Percentiles rank a stretch among this genome's conserved stretches.
Evolutionary conservation across 495 filamentous ascomycete species (phyloP).

Genomic region (Pyrenula aspistea): DNA sequence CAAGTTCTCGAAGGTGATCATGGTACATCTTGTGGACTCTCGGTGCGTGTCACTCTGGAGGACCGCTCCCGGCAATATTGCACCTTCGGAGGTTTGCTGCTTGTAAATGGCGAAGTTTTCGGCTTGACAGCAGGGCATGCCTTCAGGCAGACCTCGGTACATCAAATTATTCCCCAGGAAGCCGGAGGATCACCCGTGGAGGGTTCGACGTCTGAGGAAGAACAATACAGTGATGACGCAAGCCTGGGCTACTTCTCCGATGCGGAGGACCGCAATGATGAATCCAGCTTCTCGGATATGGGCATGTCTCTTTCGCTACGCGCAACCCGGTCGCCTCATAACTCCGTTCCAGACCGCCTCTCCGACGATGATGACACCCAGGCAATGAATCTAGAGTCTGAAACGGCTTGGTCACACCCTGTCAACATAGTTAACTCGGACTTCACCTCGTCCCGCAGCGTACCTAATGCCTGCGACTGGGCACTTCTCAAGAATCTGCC

Average conservation of each 20-base stretch:
- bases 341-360: not conserved
- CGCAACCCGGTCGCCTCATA: not conserved
- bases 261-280: not conserved
- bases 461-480: not conserved
- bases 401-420: not conserved
- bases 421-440: not conserved
- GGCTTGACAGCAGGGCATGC: slow-evolving; percentile 1
- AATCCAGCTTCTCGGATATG: not conserved
- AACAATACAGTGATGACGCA: not conserved
- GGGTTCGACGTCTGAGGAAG: not conserved
- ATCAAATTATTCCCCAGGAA: not conserved
- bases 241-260: not conserved
- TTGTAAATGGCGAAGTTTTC: not conserved
- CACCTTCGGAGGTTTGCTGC: not conserved
- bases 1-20: not conserved
- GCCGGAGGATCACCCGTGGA: not conserved
- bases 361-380: not conserved
- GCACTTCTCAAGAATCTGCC: not conserved
- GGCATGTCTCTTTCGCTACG: not conserved
- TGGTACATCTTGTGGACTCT: not conserved
- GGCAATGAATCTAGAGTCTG: not conserved
- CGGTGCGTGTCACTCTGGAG: not conserved
- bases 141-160: not conserved
- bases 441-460: not conserved
- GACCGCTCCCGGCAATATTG: not conserved